Percentiles rank a stretch among this genome's conserved stretches.
Evolutionary conservation across 495 filamentous ascomycete species (phyloP).

Genomic region (Rusavskia elegans): DNA sequence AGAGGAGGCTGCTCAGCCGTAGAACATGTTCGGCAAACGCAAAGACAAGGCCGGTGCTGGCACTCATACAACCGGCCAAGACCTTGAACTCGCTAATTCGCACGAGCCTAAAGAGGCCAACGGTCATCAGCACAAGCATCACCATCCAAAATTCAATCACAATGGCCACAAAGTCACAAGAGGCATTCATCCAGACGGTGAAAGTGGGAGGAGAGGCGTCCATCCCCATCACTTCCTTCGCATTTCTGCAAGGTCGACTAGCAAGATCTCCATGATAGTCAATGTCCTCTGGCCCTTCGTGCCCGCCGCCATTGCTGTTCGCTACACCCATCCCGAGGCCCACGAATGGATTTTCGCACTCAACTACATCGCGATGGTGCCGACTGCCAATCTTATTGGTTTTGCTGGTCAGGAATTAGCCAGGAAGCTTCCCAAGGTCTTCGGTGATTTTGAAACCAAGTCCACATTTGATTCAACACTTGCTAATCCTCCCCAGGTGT

Average conservation of each 20-base stretch:
- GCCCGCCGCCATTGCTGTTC: constrained; percentile 47
- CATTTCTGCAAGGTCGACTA: constrained; percentile 44
- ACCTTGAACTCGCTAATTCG: constrained; percentile 2
- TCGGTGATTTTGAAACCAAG: constrained; percentile 28
- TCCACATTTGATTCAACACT: neutral
- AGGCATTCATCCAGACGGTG: constrained; percentile 42
- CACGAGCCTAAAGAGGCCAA: neutral
- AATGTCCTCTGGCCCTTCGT: constrained; percentile 68
- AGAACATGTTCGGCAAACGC: constrained; percentile 3
- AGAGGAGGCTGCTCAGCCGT: too few species aligned
- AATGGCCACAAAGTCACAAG: constrained; percentile 25
- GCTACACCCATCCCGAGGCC: constrained; percentile 43
- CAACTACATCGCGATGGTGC: constrained; percentile 73
- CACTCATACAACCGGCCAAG: neutral
- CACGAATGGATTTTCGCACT: constrained; percentile 52
- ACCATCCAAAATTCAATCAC: constrained; percentile 18
- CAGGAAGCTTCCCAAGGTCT: constrained; percentile 60
- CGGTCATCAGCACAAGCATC: constrained; percentile 3
- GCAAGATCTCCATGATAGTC: constrained; percentile 36
- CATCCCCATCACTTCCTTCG: constrained; percentile 43
- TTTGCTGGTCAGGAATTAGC: constrained; percentile 74
- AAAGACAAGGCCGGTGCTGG: neutral
- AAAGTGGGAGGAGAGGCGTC: constrained; percentile 46
- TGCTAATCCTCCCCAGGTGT: constrained; percentile 22
- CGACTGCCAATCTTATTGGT: constrained; percentile 71